phyloP scores from a whole-genome alignment of 31 red algal genomes.

The Asparagopsis taxiformis region DNA sequence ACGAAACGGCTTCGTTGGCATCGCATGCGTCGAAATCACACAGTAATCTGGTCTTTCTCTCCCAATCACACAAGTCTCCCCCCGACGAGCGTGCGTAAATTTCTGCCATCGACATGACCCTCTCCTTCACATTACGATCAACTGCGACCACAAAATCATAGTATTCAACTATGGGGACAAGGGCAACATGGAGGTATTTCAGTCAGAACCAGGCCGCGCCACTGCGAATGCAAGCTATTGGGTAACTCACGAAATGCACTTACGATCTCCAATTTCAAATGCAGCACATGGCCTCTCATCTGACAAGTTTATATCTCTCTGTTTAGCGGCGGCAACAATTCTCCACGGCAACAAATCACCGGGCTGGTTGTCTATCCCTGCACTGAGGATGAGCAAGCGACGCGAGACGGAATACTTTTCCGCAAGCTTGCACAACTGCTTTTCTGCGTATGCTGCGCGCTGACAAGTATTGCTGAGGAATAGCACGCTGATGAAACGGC shows the following conservation, averaged over 20 bases:
- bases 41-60: constrained; percentile 58
- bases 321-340: constrained; percentile 28
- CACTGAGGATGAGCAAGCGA: constrained; percentile 53
- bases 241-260: too few species aligned
- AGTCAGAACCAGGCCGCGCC: background rate
- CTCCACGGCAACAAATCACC: constrained; percentile 52
- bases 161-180: constrained; percentile 38
- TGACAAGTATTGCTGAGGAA: constrained; percentile 53
- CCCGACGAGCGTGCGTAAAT: constrained; percentile 38
- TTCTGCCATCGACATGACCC: constrained; percentile 33
- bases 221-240: too few species aligned
- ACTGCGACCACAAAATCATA: constrained; percentile 61
- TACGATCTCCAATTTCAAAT: constrained; percentile 61
- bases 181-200: background rate
- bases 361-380: constrained; percentile 41
- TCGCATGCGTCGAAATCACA: constrained; percentile 45
- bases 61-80: constrained; percentile 59
- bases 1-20: background rate
- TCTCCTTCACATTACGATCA: constrained; percentile 49
- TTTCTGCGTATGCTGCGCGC: constrained; percentile 51
- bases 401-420: constrained; percentile 51
- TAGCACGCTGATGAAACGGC: constrained; percentile 45
- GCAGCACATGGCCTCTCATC: constrained; percentile 64
- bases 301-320: constrained; percentile 50
- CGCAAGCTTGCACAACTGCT: constrained; percentile 22